phyloP scores from a whole-genome alignment of 768 basidiomycete species.

The Suillus fuscotomentosus region DNA sequence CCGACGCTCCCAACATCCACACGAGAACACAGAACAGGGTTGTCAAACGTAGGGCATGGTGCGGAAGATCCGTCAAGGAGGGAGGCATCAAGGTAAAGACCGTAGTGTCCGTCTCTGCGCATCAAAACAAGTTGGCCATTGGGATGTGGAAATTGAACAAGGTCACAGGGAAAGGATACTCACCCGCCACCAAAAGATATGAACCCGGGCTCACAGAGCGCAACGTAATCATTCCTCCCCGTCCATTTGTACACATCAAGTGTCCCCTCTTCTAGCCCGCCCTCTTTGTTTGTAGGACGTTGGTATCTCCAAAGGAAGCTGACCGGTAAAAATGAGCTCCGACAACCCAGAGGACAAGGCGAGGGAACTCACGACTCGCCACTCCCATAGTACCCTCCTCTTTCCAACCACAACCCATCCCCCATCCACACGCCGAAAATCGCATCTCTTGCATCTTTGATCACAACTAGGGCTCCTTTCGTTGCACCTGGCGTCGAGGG shows the following conservation, averaged over 20 bases:
- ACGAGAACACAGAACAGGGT: constrained; percentile 73
- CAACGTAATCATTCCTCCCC: constrained; percentile 87
- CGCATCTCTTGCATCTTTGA: constrained; percentile 61
- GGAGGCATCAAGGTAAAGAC: constrained; percentile 81
- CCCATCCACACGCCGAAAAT: constrained; percentile 85
- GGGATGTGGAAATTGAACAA: not conserved
- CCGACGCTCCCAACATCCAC: constrained; percentile 18
- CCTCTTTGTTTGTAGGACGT: constrained; percentile 22
- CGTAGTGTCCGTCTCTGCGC: constrained; percentile 82
- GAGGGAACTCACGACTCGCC: constrained; percentile 70
- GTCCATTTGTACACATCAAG: constrained; percentile 79
- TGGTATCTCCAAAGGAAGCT: constrained; percentile 80
- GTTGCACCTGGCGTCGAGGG: constrained; percentile 25
- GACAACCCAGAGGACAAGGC: not conserved
- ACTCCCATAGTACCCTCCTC: constrained; percentile 78
- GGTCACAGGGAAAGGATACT: constrained; percentile 26
- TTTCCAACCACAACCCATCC: constrained; percentile 62
- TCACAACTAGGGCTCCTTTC: constrained; percentile 56
- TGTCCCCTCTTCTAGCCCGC: constrained; percentile 46
- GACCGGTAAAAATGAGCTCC: not conserved
- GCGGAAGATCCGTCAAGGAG: constrained; percentile 85
- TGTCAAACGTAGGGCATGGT: constrained; percentile 81
- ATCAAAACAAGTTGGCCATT: not conserved
- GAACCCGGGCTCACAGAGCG: constrained; percentile 76
- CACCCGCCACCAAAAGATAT: constrained; percentile 94